These are phyloP conservation scores for Neurospora tetraspora DNA, from an alignment of 495 filamentous ascomycete genomes.

Conservation along the genomic window DNA sequence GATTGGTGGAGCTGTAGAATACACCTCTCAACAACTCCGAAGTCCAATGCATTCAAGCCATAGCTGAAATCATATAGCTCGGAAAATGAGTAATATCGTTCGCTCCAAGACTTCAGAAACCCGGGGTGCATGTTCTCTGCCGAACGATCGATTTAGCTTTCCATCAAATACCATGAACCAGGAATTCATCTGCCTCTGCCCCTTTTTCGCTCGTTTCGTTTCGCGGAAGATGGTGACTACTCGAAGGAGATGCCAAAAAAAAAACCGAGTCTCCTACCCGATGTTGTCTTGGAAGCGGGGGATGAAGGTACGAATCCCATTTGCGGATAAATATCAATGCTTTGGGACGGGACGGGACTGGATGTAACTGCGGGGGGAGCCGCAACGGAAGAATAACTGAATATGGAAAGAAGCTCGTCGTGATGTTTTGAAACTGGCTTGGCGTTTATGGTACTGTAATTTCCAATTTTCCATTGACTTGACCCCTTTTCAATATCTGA, in stretches of 20 bases:
- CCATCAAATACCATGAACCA: background rate
- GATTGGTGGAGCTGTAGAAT: background rate
- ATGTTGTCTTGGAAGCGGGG: background rate
- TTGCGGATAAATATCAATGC: background rate
- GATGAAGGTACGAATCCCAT: background rate
- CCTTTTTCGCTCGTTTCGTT: background rate
- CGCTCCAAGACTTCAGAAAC: background rate
- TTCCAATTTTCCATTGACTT: background rate
- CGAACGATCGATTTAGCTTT: background rate
- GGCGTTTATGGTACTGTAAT: background rate
- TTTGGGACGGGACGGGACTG: background rate
- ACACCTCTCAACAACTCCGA: background rate
- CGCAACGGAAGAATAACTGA: background rate
- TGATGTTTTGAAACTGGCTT: background rate
- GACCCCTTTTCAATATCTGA: too few relatives aligned
- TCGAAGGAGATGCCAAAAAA: background rate
- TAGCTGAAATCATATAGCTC: background rate
- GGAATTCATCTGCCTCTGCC: background rate
- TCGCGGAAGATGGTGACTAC: background rate
- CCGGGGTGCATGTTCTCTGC: background rate
- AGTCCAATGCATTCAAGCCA: background rate
- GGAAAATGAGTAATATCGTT: background rate
- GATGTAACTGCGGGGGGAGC: background rate
- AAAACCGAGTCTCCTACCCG: background rate
- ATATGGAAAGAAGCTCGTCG: background rate